These are phyloP conservation scores for Kwoniella sp. DNA, from an alignment of 768 basidiomycete genomes.

Conservation along the genomic window DNA sequence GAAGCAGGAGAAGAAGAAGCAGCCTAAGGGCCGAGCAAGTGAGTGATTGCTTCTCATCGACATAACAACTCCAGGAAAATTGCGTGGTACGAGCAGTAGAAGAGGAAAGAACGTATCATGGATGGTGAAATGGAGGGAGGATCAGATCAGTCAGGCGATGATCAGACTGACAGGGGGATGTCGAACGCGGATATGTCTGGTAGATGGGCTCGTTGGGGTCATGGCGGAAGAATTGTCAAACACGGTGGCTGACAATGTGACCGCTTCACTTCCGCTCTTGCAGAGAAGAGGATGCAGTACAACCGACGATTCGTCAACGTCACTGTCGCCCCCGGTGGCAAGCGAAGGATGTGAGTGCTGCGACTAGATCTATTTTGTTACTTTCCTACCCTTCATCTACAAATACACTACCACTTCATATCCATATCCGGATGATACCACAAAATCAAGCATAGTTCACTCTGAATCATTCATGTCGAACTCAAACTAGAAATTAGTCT, in stretches of 20 bases:
- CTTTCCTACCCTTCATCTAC: too few relatives aligned
- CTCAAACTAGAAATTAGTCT: conserved; percentile 76
- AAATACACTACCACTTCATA: too few relatives aligned
- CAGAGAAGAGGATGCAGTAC: conserved; percentile 85
- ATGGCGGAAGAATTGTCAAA: too few relatives aligned
- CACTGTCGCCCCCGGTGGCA: conserved; percentile 84
- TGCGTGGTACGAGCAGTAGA: too few relatives aligned
- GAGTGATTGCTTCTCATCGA: conserved; percentile 20
- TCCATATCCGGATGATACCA: conserved; percentile 50
- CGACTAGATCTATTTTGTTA: too few relatives aligned
- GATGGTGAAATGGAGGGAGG: too few relatives aligned
- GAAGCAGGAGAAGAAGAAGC: conserved; percentile 99
- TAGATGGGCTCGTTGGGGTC: too few relatives aligned
- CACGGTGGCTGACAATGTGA: conserved; percentile 6
- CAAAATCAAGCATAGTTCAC: conserved; percentile 84
- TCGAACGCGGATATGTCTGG: too few relatives aligned
- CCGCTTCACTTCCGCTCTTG: conserved; percentile 7
- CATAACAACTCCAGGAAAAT: background rate
- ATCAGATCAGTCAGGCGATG: too few relatives aligned
- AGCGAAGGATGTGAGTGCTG: conserved; percentile 87
- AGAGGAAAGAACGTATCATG: too few relatives aligned
- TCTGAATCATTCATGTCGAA: conserved; percentile 77
- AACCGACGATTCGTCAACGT: conserved; percentile 71
- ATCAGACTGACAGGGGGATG: too few relatives aligned
- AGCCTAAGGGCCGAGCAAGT: conserved; percentile 89